phyloP scores from a whole-genome alignment of 768 basidiomycete genomes.

The Sporobolomyces pararoseus region DNA sequence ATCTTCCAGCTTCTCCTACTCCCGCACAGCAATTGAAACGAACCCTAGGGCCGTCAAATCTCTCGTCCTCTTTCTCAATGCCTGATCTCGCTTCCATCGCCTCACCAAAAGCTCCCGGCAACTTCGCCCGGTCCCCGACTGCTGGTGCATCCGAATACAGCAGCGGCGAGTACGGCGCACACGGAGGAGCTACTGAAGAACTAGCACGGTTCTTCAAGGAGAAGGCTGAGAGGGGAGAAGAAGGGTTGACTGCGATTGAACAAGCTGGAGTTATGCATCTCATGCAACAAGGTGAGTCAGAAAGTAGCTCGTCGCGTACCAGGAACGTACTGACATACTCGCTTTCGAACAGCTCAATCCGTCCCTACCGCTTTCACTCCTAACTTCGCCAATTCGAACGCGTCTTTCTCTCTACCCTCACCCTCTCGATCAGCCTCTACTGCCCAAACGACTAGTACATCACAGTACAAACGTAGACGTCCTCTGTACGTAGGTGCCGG shows the following conservation, averaged over 20 bases:
- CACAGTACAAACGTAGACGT: conserved; percentile 18
- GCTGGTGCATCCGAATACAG: background rate
- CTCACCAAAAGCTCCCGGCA: background rate
- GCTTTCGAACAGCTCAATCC: conserved; percentile 19
- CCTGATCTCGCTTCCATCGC: conserved; percentile 20
- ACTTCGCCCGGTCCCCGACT: background rate
- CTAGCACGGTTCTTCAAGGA: conserved; percentile 36
- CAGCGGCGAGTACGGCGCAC: background rate
- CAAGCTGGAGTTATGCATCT: conserved; percentile 39
- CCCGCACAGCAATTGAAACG: background rate
- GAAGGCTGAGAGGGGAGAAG: conserved; percentile 35
- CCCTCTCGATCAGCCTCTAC: background rate
- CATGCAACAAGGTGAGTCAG: conserved; percentile 35
- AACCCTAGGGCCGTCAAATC: background rate
- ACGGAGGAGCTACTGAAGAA: conserved; percentile 14
- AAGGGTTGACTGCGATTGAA: conserved; percentile 27
- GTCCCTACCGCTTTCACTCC: conserved; percentile 39
- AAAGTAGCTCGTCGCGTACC: too few relatives aligned
- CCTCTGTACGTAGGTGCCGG: conserved; percentile 40
- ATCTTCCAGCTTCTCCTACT: conserved; percentile 22
- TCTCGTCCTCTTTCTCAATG: conserved; percentile 14
- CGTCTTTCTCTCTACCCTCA: background rate
- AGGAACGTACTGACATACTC: too few relatives aligned
- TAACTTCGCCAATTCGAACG: conserved; percentile 12
- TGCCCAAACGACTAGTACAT: background rate